Evolutionary conservation across 108 stramenopile genomes (phyloP), one percentile per base, ranked within the genome.

Genomic region (Discostella pseudostelligera): DNA sequence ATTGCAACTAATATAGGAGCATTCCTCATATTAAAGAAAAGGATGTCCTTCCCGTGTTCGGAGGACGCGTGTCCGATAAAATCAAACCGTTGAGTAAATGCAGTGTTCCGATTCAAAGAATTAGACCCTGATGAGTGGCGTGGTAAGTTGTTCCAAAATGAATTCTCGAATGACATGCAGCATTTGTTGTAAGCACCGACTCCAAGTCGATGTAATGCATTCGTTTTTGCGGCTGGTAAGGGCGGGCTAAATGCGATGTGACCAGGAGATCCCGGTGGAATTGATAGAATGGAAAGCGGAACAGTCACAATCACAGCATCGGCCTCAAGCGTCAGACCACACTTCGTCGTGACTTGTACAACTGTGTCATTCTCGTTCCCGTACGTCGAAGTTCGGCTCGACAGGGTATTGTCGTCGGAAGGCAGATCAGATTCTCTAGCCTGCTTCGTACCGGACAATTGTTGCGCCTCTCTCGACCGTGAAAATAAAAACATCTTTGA

Each of bases 111-210:
- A 20, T 61, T 29, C 0, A 32, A 48, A 2, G 60, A 12, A 11
- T 58, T 36, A 13, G 47, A 2, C 17, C 55, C 28, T 25, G 63
- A 39, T 16, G 64, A 55, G 29, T 48, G 70, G 17, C 70, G 70
- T 8, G 61, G 62, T 21, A 72, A 35, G 32, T 65, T 71, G 22
- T 65, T 67, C 90, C 90, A 92, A 62, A 92, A 92, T 49, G 81
- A 83, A 22, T 45, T 62, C 22, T 74, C 62, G 65, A 90, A 92
- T 11, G 89, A 84, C 57, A 90, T 84, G 47, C 80, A 84, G 45
- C 93, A 93, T 61, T 92, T 94, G 73, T 96, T 94, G 20, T 92
- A 78, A n/a, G 87, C 50, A 0, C 90, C 91, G 43, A 91, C 89
- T 28, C 96, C 94, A 53, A 97, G 50, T 50, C 84, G 72, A 37